phyloP scores from a whole-genome alignment of 225 moss, liverwort and hornwort genomes.

The Climacium dendroides region DNA sequence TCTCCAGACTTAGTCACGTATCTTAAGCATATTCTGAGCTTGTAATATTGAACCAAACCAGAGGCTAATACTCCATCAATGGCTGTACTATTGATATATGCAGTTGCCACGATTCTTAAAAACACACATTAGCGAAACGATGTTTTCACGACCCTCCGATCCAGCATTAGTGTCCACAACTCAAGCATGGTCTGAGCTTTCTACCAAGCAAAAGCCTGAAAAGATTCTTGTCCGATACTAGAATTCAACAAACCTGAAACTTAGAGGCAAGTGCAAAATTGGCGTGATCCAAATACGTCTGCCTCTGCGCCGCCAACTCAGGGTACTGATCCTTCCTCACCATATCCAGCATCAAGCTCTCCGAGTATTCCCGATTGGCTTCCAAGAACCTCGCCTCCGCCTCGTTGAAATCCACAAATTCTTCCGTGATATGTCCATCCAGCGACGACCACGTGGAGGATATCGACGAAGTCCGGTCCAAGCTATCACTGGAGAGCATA shows the following conservation, averaged over 20 bases:
- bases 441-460: slow-evolving; percentile 18
- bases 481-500: neutral
- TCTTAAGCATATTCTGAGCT: neutral
- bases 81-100: neutral
- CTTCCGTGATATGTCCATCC: neutral
- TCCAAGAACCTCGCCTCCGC: slow-evolving; percentile 64
- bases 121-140: neutral
- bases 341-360: slow-evolving; percentile 45
- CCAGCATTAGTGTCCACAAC: no score
- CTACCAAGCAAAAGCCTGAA: neutral
- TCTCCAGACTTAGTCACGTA: neutral
- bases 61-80: neutral
- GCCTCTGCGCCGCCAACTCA: slow-evolving; percentile 44
- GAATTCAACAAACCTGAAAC: slow-evolving; percentile 41
- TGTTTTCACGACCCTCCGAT: neutral
- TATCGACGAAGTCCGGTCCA: slow-evolving; percentile 20
- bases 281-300: slow-evolving; percentile 71
- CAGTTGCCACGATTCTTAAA: neutral
- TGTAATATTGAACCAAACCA: neutral
- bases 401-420: slow-evolving; percentile 33
- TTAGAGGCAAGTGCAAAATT: slow-evolving; percentile 60
- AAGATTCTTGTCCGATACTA: neutral
- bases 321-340: slow-evolving; percentile 69
- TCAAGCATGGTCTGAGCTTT: neutral
- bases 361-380: slow-evolving; percentile 50